Evolutionary conservation across 129 eudicot species (phyloP), one percentile per base, ranked within the genome.

Genomic region (Gnaphalium uliginosum): DNA sequence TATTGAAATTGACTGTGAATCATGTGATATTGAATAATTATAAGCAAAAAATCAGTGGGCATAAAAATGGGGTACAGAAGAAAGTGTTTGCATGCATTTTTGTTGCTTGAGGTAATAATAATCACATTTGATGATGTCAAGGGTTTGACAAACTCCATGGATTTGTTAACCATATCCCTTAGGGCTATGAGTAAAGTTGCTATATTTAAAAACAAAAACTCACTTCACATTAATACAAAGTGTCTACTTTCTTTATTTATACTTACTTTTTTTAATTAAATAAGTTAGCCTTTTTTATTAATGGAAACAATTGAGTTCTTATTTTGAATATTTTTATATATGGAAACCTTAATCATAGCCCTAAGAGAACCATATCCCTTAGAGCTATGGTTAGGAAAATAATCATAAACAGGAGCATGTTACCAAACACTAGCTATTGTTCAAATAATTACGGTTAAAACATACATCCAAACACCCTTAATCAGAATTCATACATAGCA

Each of bases 361-460:
- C 18, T 14, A 46, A 41, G 6, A 13, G 5, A 46, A 14, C 17
- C 5, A 11, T 14, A 46, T 46, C 53, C 18, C 18, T 46, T 13
- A 46, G 53, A n/a, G 53, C 53, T 46, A 46, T 46, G 53, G 53
- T 46, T 63, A 43, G 48, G 46, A 61, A 61, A 4, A 63, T 48
- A 27, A 62, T 29, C 78, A 62, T 74, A 4, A 61, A 21, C 78
- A 61, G 26, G 32, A 60, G 8, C 71, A 43, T 48, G 30, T 74
- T 62, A 27, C 71, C 57, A 74, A 62, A 74, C 61, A 46, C 29
- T 24, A 24, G 69, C 25, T 39, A 11, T 3, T 35, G 18, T 57
- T 73, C 53, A 72, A 73, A 57, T 14, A 72, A 21, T 32, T 33
- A 53, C 13, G 39, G 33, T 72, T 9, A 32, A 23, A 32, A 33